These are phyloP conservation scores for Aspergillus ostianus DNA, from an alignment of 495 filamentous ascomycete genomes.

Conservation along the genomic window DNA sequence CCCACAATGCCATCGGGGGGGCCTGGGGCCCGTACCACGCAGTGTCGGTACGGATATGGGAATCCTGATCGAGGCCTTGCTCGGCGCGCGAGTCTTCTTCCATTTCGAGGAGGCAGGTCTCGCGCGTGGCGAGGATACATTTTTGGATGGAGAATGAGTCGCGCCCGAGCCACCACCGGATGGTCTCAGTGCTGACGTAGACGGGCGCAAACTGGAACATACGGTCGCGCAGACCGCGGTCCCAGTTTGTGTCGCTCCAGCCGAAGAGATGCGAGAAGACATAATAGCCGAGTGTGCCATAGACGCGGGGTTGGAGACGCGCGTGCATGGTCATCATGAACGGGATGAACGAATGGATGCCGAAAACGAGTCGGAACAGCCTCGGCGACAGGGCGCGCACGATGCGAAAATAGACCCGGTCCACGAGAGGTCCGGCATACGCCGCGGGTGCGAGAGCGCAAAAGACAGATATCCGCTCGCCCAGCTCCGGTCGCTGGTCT, in stretches of 20 bases:
- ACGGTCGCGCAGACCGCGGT: slow-evolving; percentile 71
- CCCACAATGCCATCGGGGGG: slow-evolving; percentile 88
- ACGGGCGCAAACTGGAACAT: slow-evolving; percentile 93
- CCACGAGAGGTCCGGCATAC: slow-evolving; percentile 84
- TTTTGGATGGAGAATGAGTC: slow-evolving; percentile 90
- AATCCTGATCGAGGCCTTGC: slow-evolving; percentile 16
- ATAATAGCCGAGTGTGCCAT: slow-evolving; percentile 83
- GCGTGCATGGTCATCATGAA: slow-evolving; percentile 87
- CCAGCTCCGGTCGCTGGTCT: slow-evolving; percentile 86
- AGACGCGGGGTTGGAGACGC: slow-evolving; percentile 61
- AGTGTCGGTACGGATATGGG: slow-evolving; percentile 36
- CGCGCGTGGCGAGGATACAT: slow-evolving; percentile 80
- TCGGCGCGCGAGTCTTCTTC: slow-evolving; percentile 47
- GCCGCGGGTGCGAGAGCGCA: slow-evolving; percentile 90
- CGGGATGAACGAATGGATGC: slow-evolving; percentile 93
- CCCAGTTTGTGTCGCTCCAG: slow-evolving; percentile 88
- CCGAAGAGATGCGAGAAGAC: slow-evolving; percentile 90
- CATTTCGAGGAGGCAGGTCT: slow-evolving; percentile 63
- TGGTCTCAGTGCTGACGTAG: slow-evolving; percentile 84
- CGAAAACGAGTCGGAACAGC: slow-evolving; percentile 81
- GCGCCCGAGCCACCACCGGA: slow-evolving; percentile 93
- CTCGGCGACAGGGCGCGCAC: slow-evolving; percentile 75
- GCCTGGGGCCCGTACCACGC: slow-evolving; percentile 82
- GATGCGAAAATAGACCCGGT: slow-evolving; percentile 89
- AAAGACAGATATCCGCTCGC: slow-evolving; percentile 82